Conservation (phyloP, 441 rosid genomes). For the Pelargonium australe region DNA sequence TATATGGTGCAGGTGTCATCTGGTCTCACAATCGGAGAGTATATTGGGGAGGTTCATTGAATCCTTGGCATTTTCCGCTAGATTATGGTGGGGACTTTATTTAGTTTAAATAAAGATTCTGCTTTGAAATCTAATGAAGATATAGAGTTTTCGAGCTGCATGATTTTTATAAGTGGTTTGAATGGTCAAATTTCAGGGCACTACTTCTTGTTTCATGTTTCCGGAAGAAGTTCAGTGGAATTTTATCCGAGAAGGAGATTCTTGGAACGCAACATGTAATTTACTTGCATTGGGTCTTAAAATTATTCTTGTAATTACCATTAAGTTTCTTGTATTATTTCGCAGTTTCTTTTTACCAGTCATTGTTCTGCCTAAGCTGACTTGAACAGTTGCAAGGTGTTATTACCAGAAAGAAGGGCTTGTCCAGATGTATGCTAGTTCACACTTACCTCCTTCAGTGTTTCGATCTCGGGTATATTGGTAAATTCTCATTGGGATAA, state of each 20-base stretch:
- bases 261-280: slow-evolving; percentile 67
- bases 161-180: slow-evolving; percentile 18
- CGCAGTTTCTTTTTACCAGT: slow-evolving; percentile 17
- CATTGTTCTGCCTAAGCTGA: slow-evolving; percentile 31
- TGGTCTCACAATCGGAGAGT: slow-evolving; percentile 35
- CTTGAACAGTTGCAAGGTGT: slow-evolving; percentile 42
- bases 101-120: neutral
- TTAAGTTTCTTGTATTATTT: slow-evolving; percentile 18
- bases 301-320: slow-evolving; percentile 7
- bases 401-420: slow-evolving; percentile 63
- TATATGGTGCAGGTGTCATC: slow-evolving; percentile 55
- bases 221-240: slow-evolving; percentile 50
- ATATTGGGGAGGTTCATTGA: slow-evolving; percentile 58
- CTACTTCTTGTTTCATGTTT: slow-evolving; percentile 63
- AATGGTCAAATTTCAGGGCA: slow-evolving; percentile 51
- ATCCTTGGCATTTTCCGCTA: slow-evolving; percentile 64
- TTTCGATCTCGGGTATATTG: slow-evolving; percentile 69
- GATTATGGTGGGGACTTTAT: slow-evolving; percentile 56
- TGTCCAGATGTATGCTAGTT: slow-evolving; percentile 52
- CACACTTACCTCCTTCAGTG: slow-evolving; percentile 45
- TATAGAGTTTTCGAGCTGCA: slow-evolving; percentile 6
- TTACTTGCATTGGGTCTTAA: slow-evolving; percentile 19
- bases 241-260: slow-evolving; percentile 51
- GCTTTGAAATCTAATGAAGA: slow-evolving; percentile 11
- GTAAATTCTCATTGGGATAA: slow-evolving; percentile 26